Conservation (phyloP, 345 rosid genomes). For the Laguncularia racemosa region DNA sequence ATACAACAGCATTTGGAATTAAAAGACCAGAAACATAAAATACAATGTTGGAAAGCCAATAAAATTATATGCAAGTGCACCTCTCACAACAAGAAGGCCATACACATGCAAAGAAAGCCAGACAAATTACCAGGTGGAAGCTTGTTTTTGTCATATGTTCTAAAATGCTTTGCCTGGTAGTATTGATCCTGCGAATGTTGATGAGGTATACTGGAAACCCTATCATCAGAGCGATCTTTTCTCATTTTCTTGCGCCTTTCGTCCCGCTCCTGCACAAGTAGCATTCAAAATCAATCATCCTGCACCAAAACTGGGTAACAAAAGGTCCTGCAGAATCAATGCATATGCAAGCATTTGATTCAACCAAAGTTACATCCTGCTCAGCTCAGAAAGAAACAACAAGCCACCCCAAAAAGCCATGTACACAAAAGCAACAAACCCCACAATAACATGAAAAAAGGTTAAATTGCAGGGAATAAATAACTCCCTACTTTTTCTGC, state of each 20-base stretch:
- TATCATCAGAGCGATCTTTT: constrained; percentile 52
- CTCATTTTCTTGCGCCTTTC: constrained; percentile 80
- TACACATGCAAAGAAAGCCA: neutral
- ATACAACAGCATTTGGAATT: no score
- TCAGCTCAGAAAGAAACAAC: neutral
- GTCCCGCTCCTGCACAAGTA: constrained; percentile 73
- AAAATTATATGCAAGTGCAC: no score
- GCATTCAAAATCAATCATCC: neutral
- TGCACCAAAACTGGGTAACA: neutral
- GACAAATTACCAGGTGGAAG: constrained; percentile 72
- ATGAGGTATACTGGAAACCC: constrained; percentile 41
- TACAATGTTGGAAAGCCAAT: no score
- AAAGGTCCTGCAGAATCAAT: no score
- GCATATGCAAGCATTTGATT: no score
- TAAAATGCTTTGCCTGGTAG: constrained; percentile 35
- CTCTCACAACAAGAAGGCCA: no score
- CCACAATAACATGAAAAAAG: no score
- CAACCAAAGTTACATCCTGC: no score
- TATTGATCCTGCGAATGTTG: constrained; percentile 39
- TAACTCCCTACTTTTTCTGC: no score
- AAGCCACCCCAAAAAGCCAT: neutral
- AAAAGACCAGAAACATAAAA: no score
- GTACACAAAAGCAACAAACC: no score
- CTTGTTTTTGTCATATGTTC: constrained; percentile 55
- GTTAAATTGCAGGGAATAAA: no score